Evolutionary conservation across 2,329 filamentous ascomycete genomes (phyloP), one percentile per base, ranked within the genome.

Genomic region (Claviceps sp.): DNA sequence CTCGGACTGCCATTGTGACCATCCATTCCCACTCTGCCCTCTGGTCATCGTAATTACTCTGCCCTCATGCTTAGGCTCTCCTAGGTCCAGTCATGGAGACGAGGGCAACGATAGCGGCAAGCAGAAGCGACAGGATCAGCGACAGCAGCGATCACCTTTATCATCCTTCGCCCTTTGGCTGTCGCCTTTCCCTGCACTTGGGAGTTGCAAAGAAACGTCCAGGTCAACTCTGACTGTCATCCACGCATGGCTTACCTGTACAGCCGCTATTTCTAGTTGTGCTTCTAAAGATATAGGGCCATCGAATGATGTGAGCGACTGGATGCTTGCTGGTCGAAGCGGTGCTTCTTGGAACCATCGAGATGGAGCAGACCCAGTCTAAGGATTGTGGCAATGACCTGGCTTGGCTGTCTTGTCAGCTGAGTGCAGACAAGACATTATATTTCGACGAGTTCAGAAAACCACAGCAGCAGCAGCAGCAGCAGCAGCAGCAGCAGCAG

Each of bases 161-260:
- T 43, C 75, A 38, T 64, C 75, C 76, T 64, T 59, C 72, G 74
- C 58, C 69, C 75, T 59, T 38, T 38, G 22, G 38, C 22, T 17
- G 4, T 40, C 40, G 74, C 70, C 61, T 77, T 71, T 59, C 90
- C 91, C 50, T 88, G 79, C 69, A 91, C 88, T 37, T 76, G 79
- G 63, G 88, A 96, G 64, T 80, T 97, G 55, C 89, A 94, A 66
- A 85, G 88, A 65, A 96, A 90, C 67, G 86, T 96, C 56, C 82
- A 83, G 57, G 85, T 90, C 54, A 97, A 96, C 69, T 82, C 29
- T 97, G 61, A 82, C 83, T 95, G 95, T 67, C 90, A 96, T 63
- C 91, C 91, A 22, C 91, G 97, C 65, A 70, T 95, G 55, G 91
- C 93, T n/a, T 95, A 97, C 67, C 73, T 95, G 55, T 91, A 97